Conservation (phyloP, 208 protist genomes). For the Leishmania major region DNA sequence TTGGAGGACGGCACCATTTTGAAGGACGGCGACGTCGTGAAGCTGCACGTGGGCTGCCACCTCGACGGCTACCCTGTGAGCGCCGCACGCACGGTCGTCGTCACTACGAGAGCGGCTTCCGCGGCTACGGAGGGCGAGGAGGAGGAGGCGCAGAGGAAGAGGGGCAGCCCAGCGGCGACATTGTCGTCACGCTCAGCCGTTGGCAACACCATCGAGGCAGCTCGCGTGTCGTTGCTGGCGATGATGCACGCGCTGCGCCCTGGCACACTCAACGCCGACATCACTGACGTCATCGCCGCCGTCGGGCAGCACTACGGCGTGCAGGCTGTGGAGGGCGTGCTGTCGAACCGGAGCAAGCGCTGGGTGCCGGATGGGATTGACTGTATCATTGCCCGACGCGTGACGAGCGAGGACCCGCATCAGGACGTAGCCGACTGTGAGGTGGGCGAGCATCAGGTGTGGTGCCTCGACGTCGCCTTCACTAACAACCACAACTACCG, state of each 20-base stretch:
- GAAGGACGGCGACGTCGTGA: slow-evolving; percentile 95
- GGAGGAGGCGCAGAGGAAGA: background rate
- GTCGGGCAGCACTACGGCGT: slow-evolving; percentile 92
- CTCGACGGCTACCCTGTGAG: slow-evolving; percentile 97
- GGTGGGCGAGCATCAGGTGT: slow-evolving; percentile 77
- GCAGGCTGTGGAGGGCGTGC: slow-evolving; percentile 95
- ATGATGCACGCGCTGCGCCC: slow-evolving; percentile 82
- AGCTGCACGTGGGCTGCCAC: slow-evolving; percentile 97
- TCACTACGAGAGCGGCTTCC: slow-evolving; percentile 24
- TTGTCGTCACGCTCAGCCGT: slow-evolving; percentile 13
- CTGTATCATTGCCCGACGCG: slow-evolving; percentile 92
- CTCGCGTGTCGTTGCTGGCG: slow-evolving; percentile 92
- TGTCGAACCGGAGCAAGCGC: slow-evolving; percentile 97
- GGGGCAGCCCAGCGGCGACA: background rate
- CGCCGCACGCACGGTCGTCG: slow-evolving; percentile 94
- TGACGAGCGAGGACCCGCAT: slow-evolving; percentile 67
- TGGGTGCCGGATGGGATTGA: slow-evolving; percentile 98
- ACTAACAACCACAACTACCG: slow-evolving; percentile 66
- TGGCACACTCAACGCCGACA: slow-evolving; percentile 82
- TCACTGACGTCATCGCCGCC: slow-evolving; percentile 93
- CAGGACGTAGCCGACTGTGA: slow-evolving; percentile 93
- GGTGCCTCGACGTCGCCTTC: slow-evolving; percentile 90
- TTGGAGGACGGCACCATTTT: slow-evolving; percentile 71
- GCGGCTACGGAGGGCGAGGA: slow-evolving; percentile 5
- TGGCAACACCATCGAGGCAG: slow-evolving; percentile 95